Evolutionary conservation across 208 protist genomes (phyloP).

Genomic region (Trypanosoma grayi): DNA sequence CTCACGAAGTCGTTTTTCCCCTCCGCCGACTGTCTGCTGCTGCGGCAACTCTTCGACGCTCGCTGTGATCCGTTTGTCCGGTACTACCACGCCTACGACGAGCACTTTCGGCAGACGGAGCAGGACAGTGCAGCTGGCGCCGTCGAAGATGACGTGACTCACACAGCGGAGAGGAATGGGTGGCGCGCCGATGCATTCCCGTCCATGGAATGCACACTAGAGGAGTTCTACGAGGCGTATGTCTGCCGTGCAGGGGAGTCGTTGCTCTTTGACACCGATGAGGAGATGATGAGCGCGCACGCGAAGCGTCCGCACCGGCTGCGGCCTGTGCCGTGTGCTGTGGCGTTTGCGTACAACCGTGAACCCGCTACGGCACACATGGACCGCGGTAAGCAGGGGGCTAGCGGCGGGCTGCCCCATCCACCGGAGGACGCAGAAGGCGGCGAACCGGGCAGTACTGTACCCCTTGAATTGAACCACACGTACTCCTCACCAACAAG

Average conservation of each 20-base stretch:
- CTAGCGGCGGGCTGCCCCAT: too few relatives aligned
- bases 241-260: conserved; percentile 9
- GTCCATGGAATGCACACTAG: conserved; percentile 2
- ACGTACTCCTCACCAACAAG: not conserved
- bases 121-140: not conserved
- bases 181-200: conserved; percentile 11
- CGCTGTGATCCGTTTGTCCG: conserved; percentile 21
- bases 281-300: conserved; percentile 10
- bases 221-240: conserved; percentile 26
- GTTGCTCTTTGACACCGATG: conserved; percentile 20
- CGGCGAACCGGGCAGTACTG: not conserved
- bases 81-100: conserved; percentile 19
- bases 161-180: too few relatives aligned
- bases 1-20: conserved; percentile 19
- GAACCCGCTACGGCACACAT: not conserved
- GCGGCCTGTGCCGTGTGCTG: conserved; percentile 18
- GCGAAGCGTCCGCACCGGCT: conserved; percentile 1
- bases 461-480: not conserved
- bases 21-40: conserved; percentile 2
- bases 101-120: conserved; percentile 13
- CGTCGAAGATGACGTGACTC: too few relatives aligned
- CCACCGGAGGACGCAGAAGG: conserved; percentile 28
- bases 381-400: too few relatives aligned
- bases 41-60: conserved; percentile 12
- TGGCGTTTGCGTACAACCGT: conserved; percentile 15